Evolutionary conservation across 192 early-diverging fungal genomes (phyloP), one percentile per base, ranked within the genome.

Genomic region (Diversispora eburnea): DNA sequence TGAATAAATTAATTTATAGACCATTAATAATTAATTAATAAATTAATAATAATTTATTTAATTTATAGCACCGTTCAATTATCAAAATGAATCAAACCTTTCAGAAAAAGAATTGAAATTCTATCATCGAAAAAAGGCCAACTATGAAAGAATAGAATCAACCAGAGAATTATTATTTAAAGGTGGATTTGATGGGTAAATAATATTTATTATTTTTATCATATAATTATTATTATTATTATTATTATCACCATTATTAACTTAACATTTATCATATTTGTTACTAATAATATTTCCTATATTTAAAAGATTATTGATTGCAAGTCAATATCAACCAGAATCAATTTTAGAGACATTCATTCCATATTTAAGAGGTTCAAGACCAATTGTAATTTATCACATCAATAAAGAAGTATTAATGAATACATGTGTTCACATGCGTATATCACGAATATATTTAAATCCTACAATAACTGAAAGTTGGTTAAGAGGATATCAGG

Each of bases 401-500:
- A 84, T 82, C 61, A 66, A 78, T 68, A 91, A 91, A 74, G 90
- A 91, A 63, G 75, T 86, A 17, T 77, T 92, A 9, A 46, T 92
- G 8, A 84, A 87, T 41, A 81, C 89, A 4, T 89, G 84, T 60
- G 80, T 82, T 8, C 84, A 84, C 80, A 87, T 98, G 83, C 86
- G 91, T 45, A 82, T 79, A 57, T 90, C 87, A 8, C 81, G 80
- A 0, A 84, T 87, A 15, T 94, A 87, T 51, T 75, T 96, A 61
- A 93, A 94, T 55, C 88, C 92, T 12, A 91, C 95, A 76, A 70
- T 99, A 20, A 92, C 90, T 2, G 96, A 99, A 75, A 93, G 91
- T 75, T 96, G 91, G 91, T 81, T 97, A 62, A 86, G 98, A 39
- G 90, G 95, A 76, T 93, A 92, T 70, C 92, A 93, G 78, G 88